phyloP scores from a whole-genome alignment of 495 filamentous ascomycete genomes.

The Podospora conica region DNA sequence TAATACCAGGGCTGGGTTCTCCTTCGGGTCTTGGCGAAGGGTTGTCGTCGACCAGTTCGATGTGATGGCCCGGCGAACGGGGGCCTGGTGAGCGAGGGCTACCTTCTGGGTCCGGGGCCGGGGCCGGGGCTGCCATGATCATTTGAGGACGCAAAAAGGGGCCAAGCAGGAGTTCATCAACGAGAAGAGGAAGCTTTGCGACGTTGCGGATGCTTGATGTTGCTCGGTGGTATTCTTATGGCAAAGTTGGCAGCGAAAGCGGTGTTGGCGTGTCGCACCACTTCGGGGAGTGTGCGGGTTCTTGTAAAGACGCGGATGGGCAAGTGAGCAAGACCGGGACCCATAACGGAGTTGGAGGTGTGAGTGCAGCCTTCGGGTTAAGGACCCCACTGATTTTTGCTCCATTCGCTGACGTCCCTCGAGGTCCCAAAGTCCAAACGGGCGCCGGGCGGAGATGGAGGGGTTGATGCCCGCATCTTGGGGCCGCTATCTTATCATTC shows the following conservation, averaged over 20 bases:
- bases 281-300: background rate
- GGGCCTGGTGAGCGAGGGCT: background rate
- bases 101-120: conserved; percentile 33
- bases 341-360: background rate
- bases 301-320: background rate
- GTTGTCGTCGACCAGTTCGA: conserved; percentile 38
- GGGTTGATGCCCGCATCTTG: background rate
- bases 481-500: background rate
- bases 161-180: background rate
- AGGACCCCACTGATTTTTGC: background rate
- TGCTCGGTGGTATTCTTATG: background rate
- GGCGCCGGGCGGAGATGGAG: too few species aligned
- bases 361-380: background rate
- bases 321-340: background rate
- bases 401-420: background rate
- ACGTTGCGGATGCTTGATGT: background rate
- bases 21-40: conserved; percentile 36
- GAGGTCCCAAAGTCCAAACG: background rate
- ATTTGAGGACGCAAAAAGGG: conserved; percentile 1
- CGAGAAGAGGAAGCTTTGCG: background rate
- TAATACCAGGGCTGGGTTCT: conserved; percentile 37
- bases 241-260: background rate
- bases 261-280: background rate
- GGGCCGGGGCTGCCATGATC: conserved; percentile 30
- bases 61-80: conserved; percentile 33